Conservation (phyloP, 2,329 filamentous ascomycete genomes). For the Colletotrichum liaoningense region DNA sequence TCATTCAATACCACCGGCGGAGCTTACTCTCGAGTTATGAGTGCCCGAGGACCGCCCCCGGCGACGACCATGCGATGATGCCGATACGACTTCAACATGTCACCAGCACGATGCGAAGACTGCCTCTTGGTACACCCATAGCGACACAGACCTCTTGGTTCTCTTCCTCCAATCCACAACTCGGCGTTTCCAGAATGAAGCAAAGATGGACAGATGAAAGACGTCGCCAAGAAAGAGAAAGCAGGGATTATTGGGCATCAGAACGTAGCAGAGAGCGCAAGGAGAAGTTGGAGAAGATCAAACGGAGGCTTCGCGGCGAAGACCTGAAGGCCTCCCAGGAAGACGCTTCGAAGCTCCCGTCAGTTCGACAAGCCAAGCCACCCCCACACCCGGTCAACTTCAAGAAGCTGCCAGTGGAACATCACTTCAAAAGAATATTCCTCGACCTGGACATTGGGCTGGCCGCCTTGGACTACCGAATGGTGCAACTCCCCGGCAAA, state of each 20-base stretch:
- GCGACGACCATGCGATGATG: slow-evolving; percentile 16
- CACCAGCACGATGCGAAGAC: slow-evolving; percentile 7
- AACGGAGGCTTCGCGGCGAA: not conserved
- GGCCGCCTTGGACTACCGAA: not conserved
- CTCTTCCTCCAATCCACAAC: not conserved
- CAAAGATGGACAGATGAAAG: not conserved
- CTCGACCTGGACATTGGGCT: slow-evolving; percentile 1
- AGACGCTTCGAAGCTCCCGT: not conserved
- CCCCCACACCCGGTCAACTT: not conserved
- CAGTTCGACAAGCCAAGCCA: not conserved
- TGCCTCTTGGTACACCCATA: not conserved
- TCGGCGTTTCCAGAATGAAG: not conserved
- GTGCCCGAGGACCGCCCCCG: not conserved
- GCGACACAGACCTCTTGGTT: not conserved
- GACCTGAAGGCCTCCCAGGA: not conserved
- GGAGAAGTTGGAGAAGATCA: not conserved
- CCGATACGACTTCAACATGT: slow-evolving; percentile 10
- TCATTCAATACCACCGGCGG: not conserved
- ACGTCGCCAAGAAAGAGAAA: not conserved
- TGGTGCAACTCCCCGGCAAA: not conserved
- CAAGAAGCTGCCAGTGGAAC: not conserved
- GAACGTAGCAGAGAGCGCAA: not conserved
- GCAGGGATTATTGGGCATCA: not conserved
- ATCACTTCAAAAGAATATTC: not conserved
- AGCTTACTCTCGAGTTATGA: slow-evolving; percentile 4